Percentiles rank a stretch among this genome's conserved stretches.
Conservation (phyloP, 1,139 yeast species). For the Suhomyces chickasaworum region DNA sequence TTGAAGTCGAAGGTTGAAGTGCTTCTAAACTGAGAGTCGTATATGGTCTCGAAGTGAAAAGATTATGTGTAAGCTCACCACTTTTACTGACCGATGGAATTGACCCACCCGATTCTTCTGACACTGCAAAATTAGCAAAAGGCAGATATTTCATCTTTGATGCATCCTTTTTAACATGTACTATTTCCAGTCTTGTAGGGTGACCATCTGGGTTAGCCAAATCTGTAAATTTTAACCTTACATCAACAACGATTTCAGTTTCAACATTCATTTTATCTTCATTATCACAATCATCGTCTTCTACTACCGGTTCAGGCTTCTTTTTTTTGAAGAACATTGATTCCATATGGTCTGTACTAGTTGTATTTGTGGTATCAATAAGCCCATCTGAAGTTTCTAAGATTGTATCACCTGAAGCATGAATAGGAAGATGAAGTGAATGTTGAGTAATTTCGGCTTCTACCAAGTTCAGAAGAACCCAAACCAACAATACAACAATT, state of each 20-base stretch:
- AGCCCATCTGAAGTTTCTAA: neutral
- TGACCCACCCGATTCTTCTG: neutral
- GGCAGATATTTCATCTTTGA: slow-evolving; percentile 5
- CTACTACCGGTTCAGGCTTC: neutral
- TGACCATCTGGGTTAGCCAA: neutral
- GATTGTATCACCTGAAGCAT: neutral
- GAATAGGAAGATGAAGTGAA: neutral
- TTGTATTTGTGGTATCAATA: slow-evolving; percentile 10
- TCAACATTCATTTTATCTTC: slow-evolving; percentile 23
- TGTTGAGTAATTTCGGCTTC: neutral
- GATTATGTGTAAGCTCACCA: slow-evolving; percentile 4
- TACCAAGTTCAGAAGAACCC: neutral
- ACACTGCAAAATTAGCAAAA: slow-evolving; percentile 5
- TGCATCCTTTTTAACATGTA: neutral
- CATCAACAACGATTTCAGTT: slow-evolving; percentile 25
- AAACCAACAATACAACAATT: too few species aligned
- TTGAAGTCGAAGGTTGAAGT: neutral
- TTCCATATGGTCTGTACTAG: slow-evolving; percentile 15
- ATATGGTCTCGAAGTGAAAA: slow-evolving; percentile 1
- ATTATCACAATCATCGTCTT: neutral
- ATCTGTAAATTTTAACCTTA: slow-evolving; percentile 15
- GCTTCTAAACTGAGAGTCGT: neutral
- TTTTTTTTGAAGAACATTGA: slow-evolving; percentile 5
- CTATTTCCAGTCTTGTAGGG: too few species aligned
- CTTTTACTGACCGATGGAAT: neutral